Conservation (phyloP, 345 rosid genomes). For the Dimocarpus longan region DNA sequence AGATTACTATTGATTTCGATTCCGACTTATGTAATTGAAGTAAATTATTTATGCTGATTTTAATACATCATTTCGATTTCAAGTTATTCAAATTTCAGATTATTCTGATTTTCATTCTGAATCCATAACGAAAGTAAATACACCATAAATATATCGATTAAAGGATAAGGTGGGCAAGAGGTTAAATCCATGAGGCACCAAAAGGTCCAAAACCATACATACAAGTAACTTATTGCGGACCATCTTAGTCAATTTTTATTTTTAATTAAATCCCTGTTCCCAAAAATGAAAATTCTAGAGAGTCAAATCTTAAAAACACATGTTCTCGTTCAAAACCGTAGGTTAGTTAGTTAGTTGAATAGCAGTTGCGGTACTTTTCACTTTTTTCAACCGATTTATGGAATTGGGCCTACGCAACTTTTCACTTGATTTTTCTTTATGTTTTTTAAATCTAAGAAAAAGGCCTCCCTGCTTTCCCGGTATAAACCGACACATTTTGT, state of each 20-base stretch:
- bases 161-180: background rate
- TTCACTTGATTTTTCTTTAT: background rate
- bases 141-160: too few species aligned
- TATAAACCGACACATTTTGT: constrained; percentile 3
- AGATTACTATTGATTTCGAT: too few species aligned
- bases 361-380: constrained; percentile 15
- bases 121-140: too few species aligned
- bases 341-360: constrained; percentile 15
- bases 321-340: background rate
- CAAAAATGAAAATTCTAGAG: too few species aligned
- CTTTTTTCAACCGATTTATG: background rate
- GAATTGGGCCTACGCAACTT: constrained; percentile 30
- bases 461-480: background rate
- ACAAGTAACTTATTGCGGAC: background rate
- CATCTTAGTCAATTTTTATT: background rate
- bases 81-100: too few species aligned
- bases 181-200: background rate
- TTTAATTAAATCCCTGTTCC: background rate
- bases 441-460: background rate
- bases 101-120: too few species aligned
- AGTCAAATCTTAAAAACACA: background rate
- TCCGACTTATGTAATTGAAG: too few species aligned
- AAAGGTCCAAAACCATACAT: background rate
- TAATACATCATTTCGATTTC: too few species aligned
- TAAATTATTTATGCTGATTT: too few species aligned